A percentile compares a stretch with the other conserved stretches of the same genome.
Conservation (phyloP, 2,329 filamentous ascomycete species). For the Achaetomium macrosporum region DNA sequence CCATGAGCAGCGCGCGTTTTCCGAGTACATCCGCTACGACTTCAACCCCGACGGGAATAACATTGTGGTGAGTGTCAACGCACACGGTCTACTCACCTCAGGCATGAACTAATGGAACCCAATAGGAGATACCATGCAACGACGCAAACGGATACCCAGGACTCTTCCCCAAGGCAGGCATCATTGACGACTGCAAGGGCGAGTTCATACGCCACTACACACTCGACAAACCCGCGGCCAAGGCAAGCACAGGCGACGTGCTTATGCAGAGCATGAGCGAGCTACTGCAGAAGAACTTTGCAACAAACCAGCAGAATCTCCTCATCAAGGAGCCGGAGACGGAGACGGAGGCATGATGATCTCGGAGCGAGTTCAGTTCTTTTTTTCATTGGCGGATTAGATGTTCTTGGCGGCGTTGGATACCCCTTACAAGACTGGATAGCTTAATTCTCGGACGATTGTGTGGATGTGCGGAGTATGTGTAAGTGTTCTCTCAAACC, state of each 20-base stretch:
- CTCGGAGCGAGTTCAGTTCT: too few species aligned
- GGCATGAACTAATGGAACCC: not conserved
- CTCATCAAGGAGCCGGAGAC: constrained; percentile 4
- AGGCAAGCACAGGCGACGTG: constrained; percentile 1
- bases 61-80: constrained; percentile 1
- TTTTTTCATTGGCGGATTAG: too few species aligned
- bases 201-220: constrained; percentile 11
- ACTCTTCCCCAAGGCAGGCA: not conserved
- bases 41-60: constrained; percentile 9
- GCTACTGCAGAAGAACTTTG: constrained; percentile 6
- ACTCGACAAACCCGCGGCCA: constrained; percentile 3
- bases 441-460: too few species aligned
- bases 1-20: constrained; percentile 11
- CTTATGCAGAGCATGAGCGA: constrained; percentile 8
- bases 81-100: too few species aligned
- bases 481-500: too few species aligned
- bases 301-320: not conserved
- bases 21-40: constrained; percentile 12
- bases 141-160: constrained; percentile 11
- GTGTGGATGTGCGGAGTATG: too few species aligned
- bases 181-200: constrained; percentile 10
- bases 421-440: too few species aligned
- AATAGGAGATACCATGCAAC: constrained; percentile 11
- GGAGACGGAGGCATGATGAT: too few species aligned
- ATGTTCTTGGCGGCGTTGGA: too few species aligned